phyloP scores from a whole-genome alignment of 1,284 basidiomycete genomes.

The Rhodotorula sp. region DNA sequence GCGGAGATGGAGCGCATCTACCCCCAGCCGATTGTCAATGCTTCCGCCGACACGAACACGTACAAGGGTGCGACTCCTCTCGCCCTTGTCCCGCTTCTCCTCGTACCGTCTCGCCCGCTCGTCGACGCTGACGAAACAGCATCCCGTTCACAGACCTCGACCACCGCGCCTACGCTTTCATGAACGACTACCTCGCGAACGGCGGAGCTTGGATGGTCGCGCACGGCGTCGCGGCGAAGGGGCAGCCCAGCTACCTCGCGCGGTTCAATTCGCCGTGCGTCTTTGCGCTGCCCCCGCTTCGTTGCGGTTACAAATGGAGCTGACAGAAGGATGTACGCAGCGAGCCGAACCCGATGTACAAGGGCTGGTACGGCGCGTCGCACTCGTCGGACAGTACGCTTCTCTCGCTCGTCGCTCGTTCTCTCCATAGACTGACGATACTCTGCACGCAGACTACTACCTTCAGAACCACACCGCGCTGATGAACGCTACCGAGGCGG shows the following conservation, averaged over 20 bases:
- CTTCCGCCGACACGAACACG: slow-evolving; percentile 11
- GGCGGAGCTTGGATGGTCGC: background rate
- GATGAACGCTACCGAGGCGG: background rate
- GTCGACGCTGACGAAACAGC: too few species aligned
- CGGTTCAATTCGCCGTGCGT: slow-evolving; percentile 1
- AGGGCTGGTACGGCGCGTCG: background rate
- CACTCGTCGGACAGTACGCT: background rate
- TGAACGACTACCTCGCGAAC: background rate
- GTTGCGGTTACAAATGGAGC: too few species aligned
- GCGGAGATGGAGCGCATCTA: slow-evolving; percentile 4
- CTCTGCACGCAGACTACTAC: background rate
- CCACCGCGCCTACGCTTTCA: background rate
- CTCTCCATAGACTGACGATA: too few species aligned
- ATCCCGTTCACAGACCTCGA: too few species aligned
- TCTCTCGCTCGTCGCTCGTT: background rate
- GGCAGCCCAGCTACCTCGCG: background rate
- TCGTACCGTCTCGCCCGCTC: too few species aligned
- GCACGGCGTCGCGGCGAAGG: background rate
- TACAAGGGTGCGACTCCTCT: background rate
- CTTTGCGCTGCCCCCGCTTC: too few species aligned
- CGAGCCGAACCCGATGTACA: background rate
- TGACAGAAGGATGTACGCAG: background rate
- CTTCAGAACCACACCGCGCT: slow-evolving; percentile 1
- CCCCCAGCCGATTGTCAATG: slow-evolving; percentile 13
- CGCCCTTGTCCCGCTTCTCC: too few species aligned